Base-by-base conservation (phyloP, 805 yeast genomes). In the Schwanniomyces vanrijiae region DNA sequence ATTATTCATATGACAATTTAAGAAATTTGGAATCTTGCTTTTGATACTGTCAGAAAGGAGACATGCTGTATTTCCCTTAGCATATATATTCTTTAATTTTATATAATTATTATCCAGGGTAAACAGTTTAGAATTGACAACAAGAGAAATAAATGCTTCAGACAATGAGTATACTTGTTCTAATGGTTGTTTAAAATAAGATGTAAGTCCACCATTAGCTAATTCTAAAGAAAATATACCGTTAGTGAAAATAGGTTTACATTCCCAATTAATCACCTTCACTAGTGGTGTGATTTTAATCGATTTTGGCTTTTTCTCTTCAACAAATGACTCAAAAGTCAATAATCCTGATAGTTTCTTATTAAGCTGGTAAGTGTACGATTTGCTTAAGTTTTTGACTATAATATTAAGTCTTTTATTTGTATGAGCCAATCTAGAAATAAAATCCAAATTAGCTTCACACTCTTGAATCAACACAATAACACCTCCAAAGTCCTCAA, bases 21-120 rank as follows among this genome's bases (percentile, higher is more conserved):
- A 59, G 22, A 65, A 64, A 21, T 75, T 72, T 1, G 71, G 66
- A 26, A 68, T 42, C 40, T 61, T 64, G 48, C 63, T 57, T 43
- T 60, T 71, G 2, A 78, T 61, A 5, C 53, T 50, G 8, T 75
- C 71, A 41, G 78, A 71, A 33, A 87, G 69, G 19, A 75, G 65
- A 21, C 68, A 61, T 0, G 91, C 75, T 42, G 73, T 71, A 22
- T 71, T 68, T 0, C 96, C 96, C 54, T 84, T 80, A 11, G 82
- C 76, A 39, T 74, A 81, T 2, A 77, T 63, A 48, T 83, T 80
- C 34, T 84, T 82, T 25, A 83, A 65, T 52, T 81, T 72, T 22
- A 80, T 44, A 26, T 56, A 46, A 18, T 46, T 25, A 25, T 49
- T 47, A 40, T 50, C 49, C 21, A 39, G 44, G n/a, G 42, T 52